phyloP scores from a whole-genome alignment of 768 basidiomycete genomes.

The Gautieria morchelliformis region DNA sequence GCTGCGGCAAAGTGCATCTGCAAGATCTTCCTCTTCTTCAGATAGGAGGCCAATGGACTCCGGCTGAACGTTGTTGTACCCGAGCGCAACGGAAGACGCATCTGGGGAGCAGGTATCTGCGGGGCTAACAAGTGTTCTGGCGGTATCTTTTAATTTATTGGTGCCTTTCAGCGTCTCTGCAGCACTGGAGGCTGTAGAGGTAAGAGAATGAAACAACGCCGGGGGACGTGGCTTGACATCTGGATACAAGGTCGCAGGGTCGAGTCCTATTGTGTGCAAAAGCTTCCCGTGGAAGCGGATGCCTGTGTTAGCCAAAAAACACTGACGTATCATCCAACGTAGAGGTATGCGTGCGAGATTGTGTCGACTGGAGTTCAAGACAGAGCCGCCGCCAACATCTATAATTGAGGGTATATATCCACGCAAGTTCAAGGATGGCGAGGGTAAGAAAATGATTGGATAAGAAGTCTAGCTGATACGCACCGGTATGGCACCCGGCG shows the following conservation, averaged over 20 bases:
- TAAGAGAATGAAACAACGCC: conserved; percentile 1
- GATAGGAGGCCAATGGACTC: conserved; percentile 16
- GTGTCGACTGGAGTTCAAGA: conserved; percentile 43
- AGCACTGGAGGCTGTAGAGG: too few species aligned
- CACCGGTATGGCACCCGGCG: conserved; percentile 63
- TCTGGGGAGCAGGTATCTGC: too few species aligned
- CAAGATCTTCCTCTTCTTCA: conserved; percentile 57
- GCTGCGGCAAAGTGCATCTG: conserved; percentile 40
- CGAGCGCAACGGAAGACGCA: conserved; percentile 6
- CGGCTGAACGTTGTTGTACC: conserved; percentile 13
- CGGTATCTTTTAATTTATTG: too few species aligned
- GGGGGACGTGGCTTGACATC: conserved; percentile 14
- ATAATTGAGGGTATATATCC: not conserved
- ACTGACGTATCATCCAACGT: conserved; percentile 47
- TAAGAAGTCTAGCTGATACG: conserved; percentile 11
- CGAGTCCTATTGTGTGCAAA: conserved; percentile 23
- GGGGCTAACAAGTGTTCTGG: too few species aligned
- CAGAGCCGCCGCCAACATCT: conserved; percentile 74
- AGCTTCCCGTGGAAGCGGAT: conserved; percentile 26
- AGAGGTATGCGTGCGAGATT: conserved; percentile 62
- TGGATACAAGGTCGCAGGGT: conserved; percentile 20
- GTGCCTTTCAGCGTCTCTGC: too few species aligned
- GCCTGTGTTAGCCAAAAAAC: conserved; percentile 36
- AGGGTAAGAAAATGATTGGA: not conserved
- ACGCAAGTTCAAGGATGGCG: not conserved